phyloP scores from a whole-genome alignment of 805 yeast species.

The Clavispora vitiphila region DNA sequence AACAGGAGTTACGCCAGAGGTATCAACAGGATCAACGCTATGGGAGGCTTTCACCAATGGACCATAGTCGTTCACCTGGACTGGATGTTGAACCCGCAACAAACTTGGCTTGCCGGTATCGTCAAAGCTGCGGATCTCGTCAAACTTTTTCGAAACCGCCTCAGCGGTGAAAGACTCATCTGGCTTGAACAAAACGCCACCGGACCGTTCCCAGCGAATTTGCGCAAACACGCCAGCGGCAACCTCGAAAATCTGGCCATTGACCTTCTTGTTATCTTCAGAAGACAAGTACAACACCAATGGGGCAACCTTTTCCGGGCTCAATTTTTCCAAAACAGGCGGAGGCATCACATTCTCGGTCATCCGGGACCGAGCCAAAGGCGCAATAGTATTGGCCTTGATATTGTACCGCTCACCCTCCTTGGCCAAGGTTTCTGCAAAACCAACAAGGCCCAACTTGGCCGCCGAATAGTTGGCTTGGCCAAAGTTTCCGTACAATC shows the following conservation, averaged over 20 bases:
- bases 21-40: constrained; percentile 48
- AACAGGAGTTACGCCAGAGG: constrained; percentile 36
- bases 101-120: constrained; percentile 48
- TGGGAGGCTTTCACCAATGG: constrained; percentile 50
- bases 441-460: constrained; percentile 82
- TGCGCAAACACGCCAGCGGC: constrained; percentile 94
- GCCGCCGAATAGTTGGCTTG: constrained; percentile 96
- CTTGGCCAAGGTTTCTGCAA: constrained; percentile 90
- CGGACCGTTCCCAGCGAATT: constrained; percentile 90
- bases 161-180: constrained; percentile 78
- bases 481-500: constrained; percentile 94
- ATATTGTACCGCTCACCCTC: constrained; percentile 88
- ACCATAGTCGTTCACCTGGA: constrained; percentile 65
- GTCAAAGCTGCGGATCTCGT: constrained; percentile 58
- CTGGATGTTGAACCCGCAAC: constrained; percentile 60
- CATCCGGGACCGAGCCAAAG: constrained; percentile 94
- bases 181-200: constrained; percentile 80
- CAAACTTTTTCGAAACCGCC: constrained; percentile 65
- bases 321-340: constrained; percentile 70
- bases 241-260: constrained; percentile 80
- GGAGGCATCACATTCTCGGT: constrained; percentile 87
- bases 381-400: constrained; percentile 82
- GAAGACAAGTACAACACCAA: constrained; percentile 77
- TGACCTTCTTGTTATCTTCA: constrained; percentile 46
- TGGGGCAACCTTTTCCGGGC: constrained; percentile 91